phyloP scores from a whole-genome alignment of 306 rosid genomes.

The Amphicarpaea edgeworthii region DNA sequence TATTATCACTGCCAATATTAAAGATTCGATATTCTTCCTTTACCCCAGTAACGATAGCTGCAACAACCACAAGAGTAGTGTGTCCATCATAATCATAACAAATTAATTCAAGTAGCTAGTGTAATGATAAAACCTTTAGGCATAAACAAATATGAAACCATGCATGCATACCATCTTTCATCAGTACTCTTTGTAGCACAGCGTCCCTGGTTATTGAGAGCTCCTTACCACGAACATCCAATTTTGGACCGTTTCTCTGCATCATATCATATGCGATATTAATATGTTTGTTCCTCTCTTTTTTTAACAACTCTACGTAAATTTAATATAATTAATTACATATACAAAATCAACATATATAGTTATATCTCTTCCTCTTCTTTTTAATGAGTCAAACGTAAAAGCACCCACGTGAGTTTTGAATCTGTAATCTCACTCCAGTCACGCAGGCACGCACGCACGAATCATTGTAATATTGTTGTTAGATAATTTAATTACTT shows the following conservation, averaged over 20 bases:
- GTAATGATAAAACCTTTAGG: neutral
- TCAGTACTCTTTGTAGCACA: constrained; percentile 53
- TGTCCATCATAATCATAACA: neutral
- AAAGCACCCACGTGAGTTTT: neutral
- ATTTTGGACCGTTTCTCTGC: constrained; percentile 58
- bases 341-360: neutral
- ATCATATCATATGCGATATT: constrained; percentile 49
- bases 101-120: too few relatives aligned
- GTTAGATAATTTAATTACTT: neutral
- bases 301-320: neutral
- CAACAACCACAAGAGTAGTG: constrained; percentile 2
- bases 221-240: constrained; percentile 52
- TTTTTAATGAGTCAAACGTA: neutral
- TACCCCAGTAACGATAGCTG: constrained; percentile 61
- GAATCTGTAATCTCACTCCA: neutral
- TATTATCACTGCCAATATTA: constrained; percentile 48
- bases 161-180: constrained; percentile 58
- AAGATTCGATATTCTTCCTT: constrained; percentile 56
- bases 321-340: neutral
- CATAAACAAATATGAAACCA: neutral
- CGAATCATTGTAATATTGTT: neutral
- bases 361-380: neutral
- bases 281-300: neutral
- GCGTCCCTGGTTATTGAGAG: constrained; percentile 59
- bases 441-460: too few relatives aligned